These are phyloP conservation scores for Globisporangium solare DNA, from an alignment of 352 stramenopile species.

Conservation along the genomic window DNA sequence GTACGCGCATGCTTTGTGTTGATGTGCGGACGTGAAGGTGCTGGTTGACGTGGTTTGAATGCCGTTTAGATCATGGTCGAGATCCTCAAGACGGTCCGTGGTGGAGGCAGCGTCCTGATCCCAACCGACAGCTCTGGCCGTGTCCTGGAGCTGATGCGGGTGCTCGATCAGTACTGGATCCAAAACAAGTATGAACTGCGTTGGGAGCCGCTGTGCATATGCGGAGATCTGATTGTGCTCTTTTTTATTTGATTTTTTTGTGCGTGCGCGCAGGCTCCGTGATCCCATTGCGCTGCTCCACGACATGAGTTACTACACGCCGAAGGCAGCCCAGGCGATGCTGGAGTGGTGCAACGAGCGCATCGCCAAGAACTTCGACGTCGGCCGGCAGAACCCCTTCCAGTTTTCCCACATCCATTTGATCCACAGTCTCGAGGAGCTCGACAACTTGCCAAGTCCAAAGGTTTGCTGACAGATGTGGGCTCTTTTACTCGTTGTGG, in stretches of 20 bases:
- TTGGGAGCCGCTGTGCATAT: neutral
- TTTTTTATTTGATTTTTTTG: neutral
- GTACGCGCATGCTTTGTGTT: slow-evolving; percentile 14
- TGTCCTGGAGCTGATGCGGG: slow-evolving; percentile 94
- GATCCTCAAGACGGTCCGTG: slow-evolving; percentile 89
- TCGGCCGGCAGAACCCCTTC: slow-evolving; percentile 84
- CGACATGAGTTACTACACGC: slow-evolving; percentile 88
- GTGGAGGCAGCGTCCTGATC: slow-evolving; percentile 94
- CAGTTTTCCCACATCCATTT: slow-evolving; percentile 88
- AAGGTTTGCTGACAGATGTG: slow-evolving; percentile 36
- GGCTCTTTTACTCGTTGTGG: neutral
- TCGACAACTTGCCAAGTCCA: slow-evolving; percentile 80
- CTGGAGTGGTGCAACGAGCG: slow-evolving; percentile 89
- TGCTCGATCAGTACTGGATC: slow-evolving; percentile 95
- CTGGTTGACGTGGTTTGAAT: neutral
- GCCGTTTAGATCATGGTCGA: slow-evolving; percentile 86
- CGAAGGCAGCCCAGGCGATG: slow-evolving; percentile 85
- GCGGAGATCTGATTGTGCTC: neutral
- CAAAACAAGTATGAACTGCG: slow-evolving; percentile 85
- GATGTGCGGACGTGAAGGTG: neutral
- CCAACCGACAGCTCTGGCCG: slow-evolving; percentile 92
- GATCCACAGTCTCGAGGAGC: slow-evolving; percentile 81
- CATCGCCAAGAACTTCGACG: slow-evolving; percentile 89
- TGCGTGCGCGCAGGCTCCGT: slow-evolving; percentile 38
- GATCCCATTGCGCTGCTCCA: slow-evolving; percentile 85